Conservation (phyloP, 805 yeast species). For the Maudiozyma turicensis region DNA sequence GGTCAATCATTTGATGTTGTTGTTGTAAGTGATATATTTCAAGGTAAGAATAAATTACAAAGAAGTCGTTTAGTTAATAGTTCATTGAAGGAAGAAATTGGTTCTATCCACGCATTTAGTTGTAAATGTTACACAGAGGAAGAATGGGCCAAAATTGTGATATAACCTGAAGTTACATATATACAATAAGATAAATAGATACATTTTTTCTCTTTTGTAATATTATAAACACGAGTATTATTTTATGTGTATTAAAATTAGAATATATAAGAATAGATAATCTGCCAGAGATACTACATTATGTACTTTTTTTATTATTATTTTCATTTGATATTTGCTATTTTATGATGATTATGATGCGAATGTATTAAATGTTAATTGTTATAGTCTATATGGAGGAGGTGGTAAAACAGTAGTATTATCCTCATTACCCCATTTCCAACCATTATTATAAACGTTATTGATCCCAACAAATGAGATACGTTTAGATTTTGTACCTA, state of each 20-base stretch:
- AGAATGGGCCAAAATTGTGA: conserved; percentile 58
- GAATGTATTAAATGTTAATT: background rate
- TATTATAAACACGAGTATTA: too few species aligned
- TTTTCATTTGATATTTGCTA: too few species aligned
- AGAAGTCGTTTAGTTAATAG: conserved; percentile 81
- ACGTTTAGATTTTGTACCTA: background rate
- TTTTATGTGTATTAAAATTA: too few species aligned
- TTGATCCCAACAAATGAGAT: conserved; percentile 4
- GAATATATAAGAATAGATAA: too few species aligned
- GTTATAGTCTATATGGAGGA: conserved; percentile 17
- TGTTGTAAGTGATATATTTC: conserved; percentile 63
- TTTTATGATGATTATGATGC: too few species aligned
- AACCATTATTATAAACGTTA: conserved; percentile 4
- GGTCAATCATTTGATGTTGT: conserved; percentile 96
- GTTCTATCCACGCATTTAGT: conserved; percentile 86
- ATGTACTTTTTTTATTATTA: too few species aligned
- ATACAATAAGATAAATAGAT: too few species aligned
- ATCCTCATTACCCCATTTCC: conserved; percentile 24
- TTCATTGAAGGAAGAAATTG: conserved; percentile 75
- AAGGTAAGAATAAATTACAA: conserved; percentile 73
- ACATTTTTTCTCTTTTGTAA: too few species aligned
- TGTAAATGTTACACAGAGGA: conserved; percentile 81
- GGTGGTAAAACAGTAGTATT: conserved; percentile 10
- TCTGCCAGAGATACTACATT: too few species aligned
- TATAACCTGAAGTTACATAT: conserved; percentile 2